A percentile compares a stretch with the other conserved stretches of the same genome.
Evolutionary conservation across 805 yeast species (phyloP).

Genomic region (Phaffomyces antillensis): DNA sequence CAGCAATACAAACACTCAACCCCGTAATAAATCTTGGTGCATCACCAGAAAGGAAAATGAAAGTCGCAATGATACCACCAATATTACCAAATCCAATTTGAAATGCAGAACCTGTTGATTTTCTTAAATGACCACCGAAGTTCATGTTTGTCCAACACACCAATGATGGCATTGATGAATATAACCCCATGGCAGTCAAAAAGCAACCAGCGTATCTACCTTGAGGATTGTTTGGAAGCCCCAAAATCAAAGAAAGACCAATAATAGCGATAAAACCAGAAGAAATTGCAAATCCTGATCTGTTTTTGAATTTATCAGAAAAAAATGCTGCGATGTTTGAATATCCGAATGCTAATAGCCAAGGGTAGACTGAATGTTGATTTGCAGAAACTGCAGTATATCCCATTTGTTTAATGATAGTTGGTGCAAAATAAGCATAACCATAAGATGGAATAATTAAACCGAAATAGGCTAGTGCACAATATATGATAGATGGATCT

Average conservation of each 20-base stretch:
- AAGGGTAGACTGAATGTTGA: slow-evolving; percentile 78
- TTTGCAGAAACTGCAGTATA: slow-evolving; percentile 69
- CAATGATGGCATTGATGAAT: slow-evolving; percentile 30
- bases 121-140: slow-evolving; percentile 32
- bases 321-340: slow-evolving; percentile 53
- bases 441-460: slow-evolving; percentile 34
- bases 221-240: slow-evolving; percentile 30
- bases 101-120: slow-evolving; percentile 33
- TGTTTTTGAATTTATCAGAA: slow-evolving; percentile 47
- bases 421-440: slow-evolving; percentile 39
- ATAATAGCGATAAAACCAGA: slow-evolving; percentile 27
- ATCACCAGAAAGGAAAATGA: slow-evolving; percentile 29
- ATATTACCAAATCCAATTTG: slow-evolving; percentile 34
- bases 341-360: slow-evolving; percentile 69
- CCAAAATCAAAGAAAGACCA: slow-evolving; percentile 30
- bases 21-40: slow-evolving; percentile 34
- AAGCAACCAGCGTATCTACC: slow-evolving; percentile 35
- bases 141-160: slow-evolving; percentile 33
- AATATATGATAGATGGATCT: slow-evolving; percentile 44
- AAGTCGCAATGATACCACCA: slow-evolving; percentile 34
- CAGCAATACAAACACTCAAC: slow-evolving; percentile 37
- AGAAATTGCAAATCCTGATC: slow-evolving; percentile 36
- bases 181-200: slow-evolving; percentile 32
- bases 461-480: slow-evolving; percentile 31
- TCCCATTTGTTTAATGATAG: slow-evolving; percentile 32